phyloP scores from a whole-genome alignment of 75 land plant species.

The Cupressus sempervirens region DNA sequence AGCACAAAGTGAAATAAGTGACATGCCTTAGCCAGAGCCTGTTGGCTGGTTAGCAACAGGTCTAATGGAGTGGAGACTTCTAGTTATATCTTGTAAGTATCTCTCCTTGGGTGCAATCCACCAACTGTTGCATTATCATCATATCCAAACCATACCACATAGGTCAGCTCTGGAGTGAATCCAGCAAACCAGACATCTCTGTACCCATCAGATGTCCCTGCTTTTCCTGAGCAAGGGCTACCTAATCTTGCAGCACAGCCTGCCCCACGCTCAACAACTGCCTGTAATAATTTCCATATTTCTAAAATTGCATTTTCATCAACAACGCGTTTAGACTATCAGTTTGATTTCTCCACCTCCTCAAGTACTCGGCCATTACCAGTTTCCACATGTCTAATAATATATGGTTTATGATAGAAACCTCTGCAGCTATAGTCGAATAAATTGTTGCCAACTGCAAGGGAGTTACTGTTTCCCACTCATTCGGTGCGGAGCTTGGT shows the following conservation, averaged over 20 bases:
- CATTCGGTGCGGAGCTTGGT: no score
- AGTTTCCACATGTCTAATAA: constrained; percentile 28
- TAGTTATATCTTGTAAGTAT: no score
- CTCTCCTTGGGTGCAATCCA: constrained; percentile 47
- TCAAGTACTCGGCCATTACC: constrained; percentile 33
- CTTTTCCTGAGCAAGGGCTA: constrained; percentile 43
- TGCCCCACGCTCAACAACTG: constrained; percentile 36
- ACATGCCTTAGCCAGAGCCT: constrained; percentile 71
- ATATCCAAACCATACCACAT: constrained; percentile 52
- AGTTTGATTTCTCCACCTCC: constrained; percentile 20
- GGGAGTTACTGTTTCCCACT: no score
- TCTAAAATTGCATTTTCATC: constrained; percentile 34
- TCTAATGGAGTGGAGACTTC: constrained; percentile 50
- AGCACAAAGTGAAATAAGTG: constrained; percentile 45
- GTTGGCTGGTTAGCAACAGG: constrained; percentile 62
- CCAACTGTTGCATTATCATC: constrained; percentile 45
- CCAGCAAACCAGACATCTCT: constrained; percentile 54
- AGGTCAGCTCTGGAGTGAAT: constrained; percentile 38
- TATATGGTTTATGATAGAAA: constrained; percentile 28
- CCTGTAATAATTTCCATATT: constrained; percentile 39
- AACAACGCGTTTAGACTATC: constrained; percentile 16
- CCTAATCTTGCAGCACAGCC: constrained; percentile 34
- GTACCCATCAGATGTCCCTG: constrained; percentile 42
- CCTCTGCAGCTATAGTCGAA: constrained; percentile 43
- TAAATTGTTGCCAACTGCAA: constrained; percentile 38